phyloP scores from a whole-genome alignment of 2,329 filamentous ascomycete genomes.

The Zymoseptoria tritici region DNA sequence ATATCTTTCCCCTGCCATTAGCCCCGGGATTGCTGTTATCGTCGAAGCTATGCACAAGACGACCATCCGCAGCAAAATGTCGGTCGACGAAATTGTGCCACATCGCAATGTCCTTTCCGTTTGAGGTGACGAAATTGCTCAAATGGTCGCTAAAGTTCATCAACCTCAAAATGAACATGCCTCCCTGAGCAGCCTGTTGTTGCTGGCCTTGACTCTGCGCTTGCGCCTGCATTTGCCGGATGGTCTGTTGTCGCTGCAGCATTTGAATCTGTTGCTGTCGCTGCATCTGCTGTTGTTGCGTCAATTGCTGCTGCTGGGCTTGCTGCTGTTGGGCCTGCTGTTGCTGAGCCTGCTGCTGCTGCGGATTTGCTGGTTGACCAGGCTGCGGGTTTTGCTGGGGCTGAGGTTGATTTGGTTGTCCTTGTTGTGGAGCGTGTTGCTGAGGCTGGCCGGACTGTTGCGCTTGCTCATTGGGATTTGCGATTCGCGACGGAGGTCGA shows the following conservation, averaged over 20 bases:
- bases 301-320: constrained; percentile 27
- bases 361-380: constrained; percentile 17
- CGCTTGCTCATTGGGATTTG: constrained; percentile 26
- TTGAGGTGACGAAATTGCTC: constrained; percentile 47
- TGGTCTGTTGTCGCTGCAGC: constrained; percentile 23
- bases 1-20: constrained; percentile 57
- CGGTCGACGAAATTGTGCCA: constrained; percentile 74
- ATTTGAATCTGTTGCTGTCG: constrained; percentile 24
- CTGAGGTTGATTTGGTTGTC: constrained; percentile 29
- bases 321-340: constrained; percentile 38
- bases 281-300: constrained; percentile 14
- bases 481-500: constrained; percentile 33
- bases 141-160: constrained; percentile 51
- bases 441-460: constrained; percentile 26
- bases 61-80: constrained; percentile 72
- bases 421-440: constrained; percentile 21
- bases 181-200: constrained; percentile 21
- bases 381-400: constrained; percentile 35
- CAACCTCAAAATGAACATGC: constrained; percentile 45
- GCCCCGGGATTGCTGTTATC: constrained; percentile 23
- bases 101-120: constrained; percentile 59
- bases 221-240: constrained; percentile 23
- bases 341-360: constrained; percentile 7
- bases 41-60: constrained; percentile 51
- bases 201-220: constrained; percentile 25